These are phyloP conservation scores for Dalbergia cultrata DNA, from an alignment of 306 rosid species.

Conservation along the genomic window DNA sequence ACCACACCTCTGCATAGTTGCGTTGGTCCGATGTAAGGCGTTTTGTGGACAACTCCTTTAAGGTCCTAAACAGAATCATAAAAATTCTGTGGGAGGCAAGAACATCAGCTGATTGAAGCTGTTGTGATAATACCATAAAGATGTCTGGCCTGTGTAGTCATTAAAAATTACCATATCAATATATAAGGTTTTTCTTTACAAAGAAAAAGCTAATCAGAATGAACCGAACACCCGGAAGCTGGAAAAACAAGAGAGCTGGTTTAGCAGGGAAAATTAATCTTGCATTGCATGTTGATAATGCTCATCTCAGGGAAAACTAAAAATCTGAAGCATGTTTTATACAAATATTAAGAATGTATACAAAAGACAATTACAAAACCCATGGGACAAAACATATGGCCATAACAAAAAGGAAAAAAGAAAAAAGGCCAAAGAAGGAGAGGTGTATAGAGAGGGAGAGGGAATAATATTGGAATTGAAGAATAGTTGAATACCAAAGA, in stretches of 20 bases:
- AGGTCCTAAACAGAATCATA: conserved; percentile 79
- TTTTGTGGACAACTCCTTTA: conserved; percentile 91
- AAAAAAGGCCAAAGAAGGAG: not conserved
- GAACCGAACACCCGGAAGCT: conserved; percentile 19
- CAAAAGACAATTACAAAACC: conserved; percentile 22
- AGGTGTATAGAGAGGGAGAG: not conserved
- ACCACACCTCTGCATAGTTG: conserved; percentile 85
- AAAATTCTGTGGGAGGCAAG: conserved; percentile 87
- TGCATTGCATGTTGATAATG: conserved; percentile 22
- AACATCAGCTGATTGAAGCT: conserved; percentile 86
- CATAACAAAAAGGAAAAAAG: not conserved
- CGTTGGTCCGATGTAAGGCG: conserved; percentile 87
- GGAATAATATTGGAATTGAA: conserved; percentile 31
- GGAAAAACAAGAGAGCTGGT: conserved; percentile 21
- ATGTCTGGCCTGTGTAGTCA: conserved; percentile 91
- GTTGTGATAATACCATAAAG: conserved; percentile 81
- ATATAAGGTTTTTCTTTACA: conserved; percentile 46
- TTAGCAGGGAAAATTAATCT: not conserved
- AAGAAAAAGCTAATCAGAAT: conserved; percentile 27
- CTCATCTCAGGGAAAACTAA: conserved; percentile 25
- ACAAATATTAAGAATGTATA: not conserved
- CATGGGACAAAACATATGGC: conserved; percentile 6
- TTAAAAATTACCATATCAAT: conserved; percentile 51
- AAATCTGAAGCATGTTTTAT: conserved; percentile 11
- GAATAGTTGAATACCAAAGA: conserved; percentile 24